Evolutionary conservation across 305 asterid species (phyloP), one percentile per base, ranked within the genome.

Genomic region (Vinca major): DNA sequence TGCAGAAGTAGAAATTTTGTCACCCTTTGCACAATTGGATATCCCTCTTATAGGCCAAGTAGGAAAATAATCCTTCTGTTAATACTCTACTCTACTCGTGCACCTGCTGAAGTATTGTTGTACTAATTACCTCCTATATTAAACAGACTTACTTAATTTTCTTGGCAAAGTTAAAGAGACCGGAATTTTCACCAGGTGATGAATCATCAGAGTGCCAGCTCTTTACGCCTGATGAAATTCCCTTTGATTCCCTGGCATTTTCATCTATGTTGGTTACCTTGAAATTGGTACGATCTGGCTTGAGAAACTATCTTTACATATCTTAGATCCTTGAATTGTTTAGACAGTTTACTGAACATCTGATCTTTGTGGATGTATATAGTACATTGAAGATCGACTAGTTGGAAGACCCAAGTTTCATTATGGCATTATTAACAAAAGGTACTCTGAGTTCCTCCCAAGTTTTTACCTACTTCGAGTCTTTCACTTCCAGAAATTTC

Each of bases 21-120:
- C 96, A 10, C 95, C 96, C 8, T 94, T 91, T 80, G 87, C 92
- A 53, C 99, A 91, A 49, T 75, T 91, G 79, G 99, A 93, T 80
- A 86, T 93, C 76, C 97, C 99, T 76, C 97, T 87, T 44, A 93
- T 93, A 54, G 95, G 99, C 77, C 97, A 91, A 77, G 99, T 88
- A 70, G 82, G 79, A 52, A 54, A 37, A 69, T 61, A 43, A 60
- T 61, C 61, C 56, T 71, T 68, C 69, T 67, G 41, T 67, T 33
- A 45, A 56, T 33, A 43, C 61, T 63, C 39, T 65, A 52, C 44
- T 44, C 57, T 17, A 79, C 47, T 58, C 57, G n/a, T 65, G 64
- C 21, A 79, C 47, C 65, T 57, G 40, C 61, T n/a, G 47, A 13
- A 61, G 44, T 71, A 53, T 14, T 49, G 40, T 61, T 57, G 62